Percentiles rank a stretch among this genome's conserved stretches.
These are phyloP conservation scores for Fusarium tricinctum DNA, from an alignment of 2,329 filamentous ascomycete genomes.

Conservation along the genomic window DNA sequence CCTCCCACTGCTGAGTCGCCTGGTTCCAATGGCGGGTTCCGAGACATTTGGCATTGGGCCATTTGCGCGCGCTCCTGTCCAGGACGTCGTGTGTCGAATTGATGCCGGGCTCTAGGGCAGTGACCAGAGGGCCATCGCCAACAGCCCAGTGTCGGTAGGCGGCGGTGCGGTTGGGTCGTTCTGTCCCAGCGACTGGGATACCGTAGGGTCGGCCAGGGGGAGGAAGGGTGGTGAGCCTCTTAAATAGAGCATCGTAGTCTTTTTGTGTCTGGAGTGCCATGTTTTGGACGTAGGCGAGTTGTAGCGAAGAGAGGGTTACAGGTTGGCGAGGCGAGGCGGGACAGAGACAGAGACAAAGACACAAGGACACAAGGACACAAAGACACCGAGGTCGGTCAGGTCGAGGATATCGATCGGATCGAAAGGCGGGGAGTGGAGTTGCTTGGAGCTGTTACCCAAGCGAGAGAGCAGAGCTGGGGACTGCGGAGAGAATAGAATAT, in stretches of 20 bases:
- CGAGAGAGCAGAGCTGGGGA: neutral
- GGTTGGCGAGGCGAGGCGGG: conserved; percentile 23
- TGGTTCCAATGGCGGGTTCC: conserved; percentile 86
- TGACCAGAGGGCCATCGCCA: conserved; percentile 77
- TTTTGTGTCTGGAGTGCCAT: conserved; percentile 53
- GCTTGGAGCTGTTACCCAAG: conserved; percentile 28
- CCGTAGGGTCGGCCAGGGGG: conserved; percentile 84
- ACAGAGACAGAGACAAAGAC: conserved; percentile 6
- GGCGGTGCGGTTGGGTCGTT: conserved; percentile 77
- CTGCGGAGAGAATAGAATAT: neutral
- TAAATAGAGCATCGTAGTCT: conserved; percentile 58
- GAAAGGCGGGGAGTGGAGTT: conserved; percentile 13
- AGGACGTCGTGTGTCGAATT: conserved; percentile 86
- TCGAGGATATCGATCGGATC: conserved; percentile 5
- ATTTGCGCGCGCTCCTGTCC: conserved; percentile 73
- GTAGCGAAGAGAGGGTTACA: conserved; percentile 20
- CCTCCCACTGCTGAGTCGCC: conserved; percentile 77
- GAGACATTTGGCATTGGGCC: conserved; percentile 79
- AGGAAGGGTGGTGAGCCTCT: conserved; percentile 72
- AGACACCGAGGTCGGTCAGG: conserved; percentile 7
- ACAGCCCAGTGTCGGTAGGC: conserved; percentile 89
- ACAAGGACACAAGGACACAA: conserved; percentile 23
- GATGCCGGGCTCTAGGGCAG: conserved; percentile 77
- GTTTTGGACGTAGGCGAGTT: conserved; percentile 35
- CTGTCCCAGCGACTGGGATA: conserved; percentile 80